Percentiles rank a stretch among this genome's conserved stretches.
Conservation (phyloP, 2,329 filamentous ascomycete genomes). For the Colletotrichum orchidophilum region DNA sequence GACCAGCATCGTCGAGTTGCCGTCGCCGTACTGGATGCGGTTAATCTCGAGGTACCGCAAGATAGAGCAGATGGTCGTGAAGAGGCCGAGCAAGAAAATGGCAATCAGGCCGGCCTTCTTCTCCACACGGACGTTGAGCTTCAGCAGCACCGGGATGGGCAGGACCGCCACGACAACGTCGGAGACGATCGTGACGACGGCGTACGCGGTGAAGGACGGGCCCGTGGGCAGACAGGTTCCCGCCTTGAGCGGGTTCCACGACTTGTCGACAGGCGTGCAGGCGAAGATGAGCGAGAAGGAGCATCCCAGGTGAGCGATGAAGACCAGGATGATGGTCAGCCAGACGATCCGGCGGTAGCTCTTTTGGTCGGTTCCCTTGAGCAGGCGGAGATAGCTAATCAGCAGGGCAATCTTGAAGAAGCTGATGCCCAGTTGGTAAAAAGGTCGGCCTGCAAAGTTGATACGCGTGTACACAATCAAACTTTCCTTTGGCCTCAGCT, state of each 20-base stretch:
- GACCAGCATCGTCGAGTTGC: slow-evolving; percentile 65
- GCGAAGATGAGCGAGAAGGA: slow-evolving; percentile 59
- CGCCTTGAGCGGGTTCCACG: slow-evolving; percentile 52
- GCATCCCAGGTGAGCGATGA: slow-evolving; percentile 58
- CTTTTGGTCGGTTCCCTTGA: slow-evolving; percentile 57
- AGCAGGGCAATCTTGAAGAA: slow-evolving; percentile 65
- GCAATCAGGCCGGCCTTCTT: slow-evolving; percentile 61
- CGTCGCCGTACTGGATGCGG: slow-evolving; percentile 58
- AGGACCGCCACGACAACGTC: slow-evolving; percentile 60
- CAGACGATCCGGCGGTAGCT: slow-evolving; percentile 56
- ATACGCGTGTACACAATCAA: slow-evolving; percentile 56
- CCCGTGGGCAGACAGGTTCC: slow-evolving; percentile 57
- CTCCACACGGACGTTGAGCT: slow-evolving; percentile 55
- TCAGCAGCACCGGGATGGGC: slow-evolving; percentile 59
- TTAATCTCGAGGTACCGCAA: slow-evolving; percentile 62
- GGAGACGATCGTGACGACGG: slow-evolving; percentile 60
- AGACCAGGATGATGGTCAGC: slow-evolving; percentile 52
- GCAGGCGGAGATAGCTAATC: slow-evolving; percentile 61
- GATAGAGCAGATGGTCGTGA: slow-evolving; percentile 64
- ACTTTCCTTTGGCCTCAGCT: slow-evolving; percentile 52
- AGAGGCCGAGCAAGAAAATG: slow-evolving; percentile 62
- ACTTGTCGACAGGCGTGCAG: slow-evolving; percentile 57
- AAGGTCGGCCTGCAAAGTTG: slow-evolving; percentile 63
- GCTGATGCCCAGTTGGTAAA: slow-evolving; percentile 64
- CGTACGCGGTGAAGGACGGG: slow-evolving; percentile 61